Conservation (phyloP, 2,329 filamentous ascomycete species). For the Alternaria infectoria region DNA sequence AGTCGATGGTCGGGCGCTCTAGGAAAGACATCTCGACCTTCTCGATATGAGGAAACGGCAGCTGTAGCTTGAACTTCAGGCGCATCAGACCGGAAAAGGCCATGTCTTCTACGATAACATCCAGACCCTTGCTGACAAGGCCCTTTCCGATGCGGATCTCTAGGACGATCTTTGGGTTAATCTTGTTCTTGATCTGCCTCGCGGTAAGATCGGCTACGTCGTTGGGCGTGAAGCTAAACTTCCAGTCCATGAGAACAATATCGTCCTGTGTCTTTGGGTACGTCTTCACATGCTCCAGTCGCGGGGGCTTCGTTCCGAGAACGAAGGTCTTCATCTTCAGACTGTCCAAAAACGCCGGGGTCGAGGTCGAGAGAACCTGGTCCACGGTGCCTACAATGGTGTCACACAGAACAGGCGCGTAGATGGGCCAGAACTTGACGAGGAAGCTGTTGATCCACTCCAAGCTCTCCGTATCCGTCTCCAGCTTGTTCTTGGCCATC, state of each 20-base stretch:
- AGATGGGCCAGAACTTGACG: constrained; percentile 99
- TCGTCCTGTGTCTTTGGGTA: constrained; percentile 96
- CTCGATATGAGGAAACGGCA: constrained; percentile 94
- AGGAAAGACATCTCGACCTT: constrained; percentile 95
- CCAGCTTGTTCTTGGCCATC: constrained; percentile 82
- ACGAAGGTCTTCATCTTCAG: constrained; percentile 93
- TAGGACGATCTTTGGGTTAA: constrained; percentile 95
- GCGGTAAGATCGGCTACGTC: constrained; percentile 91
- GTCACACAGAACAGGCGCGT: constrained; percentile 89
- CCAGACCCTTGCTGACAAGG: constrained; percentile 94
- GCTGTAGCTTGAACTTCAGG: constrained; percentile 95
- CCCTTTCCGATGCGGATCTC: constrained; percentile 95
- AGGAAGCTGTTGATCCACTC: constrained; percentile 99
- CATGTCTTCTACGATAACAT: constrained; percentile 98
- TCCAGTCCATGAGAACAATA: constrained; percentile 98
- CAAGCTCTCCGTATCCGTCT: constrained; percentile 88
- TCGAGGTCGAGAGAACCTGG: constrained; percentile 91
- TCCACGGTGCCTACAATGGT: constrained; percentile 94
- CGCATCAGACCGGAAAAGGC: constrained; percentile 95
- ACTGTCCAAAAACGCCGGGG: constrained; percentile 90
- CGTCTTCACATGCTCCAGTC: constrained; percentile 97
- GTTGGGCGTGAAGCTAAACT: constrained; percentile 98
- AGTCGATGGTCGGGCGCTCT: constrained; percentile 87
- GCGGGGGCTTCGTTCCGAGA: constrained; percentile 90
- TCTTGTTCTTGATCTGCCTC: constrained; percentile 88